Evolutionary conservation across 2,329 filamentous ascomycete species (phyloP).

Genomic region (Penicillium sp.): DNA sequence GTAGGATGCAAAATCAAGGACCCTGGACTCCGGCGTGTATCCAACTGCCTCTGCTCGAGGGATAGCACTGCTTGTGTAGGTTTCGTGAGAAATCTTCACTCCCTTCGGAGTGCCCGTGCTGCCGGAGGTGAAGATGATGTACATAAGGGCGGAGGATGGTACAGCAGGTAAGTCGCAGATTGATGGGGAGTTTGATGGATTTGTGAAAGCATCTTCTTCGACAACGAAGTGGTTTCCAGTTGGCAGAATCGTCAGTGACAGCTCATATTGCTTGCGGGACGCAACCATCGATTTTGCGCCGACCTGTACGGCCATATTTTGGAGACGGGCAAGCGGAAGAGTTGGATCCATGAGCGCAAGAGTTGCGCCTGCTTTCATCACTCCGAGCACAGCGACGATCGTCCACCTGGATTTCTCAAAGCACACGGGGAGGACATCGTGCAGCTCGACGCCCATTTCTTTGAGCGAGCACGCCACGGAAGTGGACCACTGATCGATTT

Average conservation of each 20-base stretch:
- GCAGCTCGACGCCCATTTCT: slow-evolving; percentile 23
- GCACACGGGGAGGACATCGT: slow-evolving; percentile 26
- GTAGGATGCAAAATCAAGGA: slow-evolving; percentile 52
- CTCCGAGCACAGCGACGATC: slow-evolving; percentile 26
- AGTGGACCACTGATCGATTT: slow-evolving; percentile 31
- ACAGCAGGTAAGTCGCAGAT: slow-evolving; percentile 18
- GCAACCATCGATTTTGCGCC: slow-evolving; percentile 24
- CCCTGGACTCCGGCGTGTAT: slow-evolving; percentile 46
- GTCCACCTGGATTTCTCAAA: slow-evolving; percentile 32
- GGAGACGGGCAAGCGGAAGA: slow-evolving; percentile 27
- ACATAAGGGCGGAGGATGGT: slow-evolving; percentile 40
- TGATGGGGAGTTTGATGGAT: slow-evolving; percentile 7
- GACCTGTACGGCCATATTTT: slow-evolving; percentile 27
- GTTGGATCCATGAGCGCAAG: slow-evolving; percentile 29
- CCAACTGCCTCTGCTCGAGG: slow-evolving; percentile 47
- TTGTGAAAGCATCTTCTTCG: slow-evolving; percentile 19
- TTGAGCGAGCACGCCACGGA: slow-evolving; percentile 21
- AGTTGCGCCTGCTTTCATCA: slow-evolving; percentile 28
- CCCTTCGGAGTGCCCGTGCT: slow-evolving; percentile 49
- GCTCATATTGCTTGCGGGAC: slow-evolving; percentile 24
- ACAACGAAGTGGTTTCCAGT: slow-evolving; percentile 22
- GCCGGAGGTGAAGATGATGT: slow-evolving; percentile 53
- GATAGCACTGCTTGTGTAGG: slow-evolving; percentile 50
- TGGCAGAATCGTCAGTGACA: slow-evolving; percentile 28
- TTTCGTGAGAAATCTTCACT: slow-evolving; percentile 53